phyloP scores from a whole-genome alignment of 805 yeast genomes.

The Lachancea dasiensis region DNA sequence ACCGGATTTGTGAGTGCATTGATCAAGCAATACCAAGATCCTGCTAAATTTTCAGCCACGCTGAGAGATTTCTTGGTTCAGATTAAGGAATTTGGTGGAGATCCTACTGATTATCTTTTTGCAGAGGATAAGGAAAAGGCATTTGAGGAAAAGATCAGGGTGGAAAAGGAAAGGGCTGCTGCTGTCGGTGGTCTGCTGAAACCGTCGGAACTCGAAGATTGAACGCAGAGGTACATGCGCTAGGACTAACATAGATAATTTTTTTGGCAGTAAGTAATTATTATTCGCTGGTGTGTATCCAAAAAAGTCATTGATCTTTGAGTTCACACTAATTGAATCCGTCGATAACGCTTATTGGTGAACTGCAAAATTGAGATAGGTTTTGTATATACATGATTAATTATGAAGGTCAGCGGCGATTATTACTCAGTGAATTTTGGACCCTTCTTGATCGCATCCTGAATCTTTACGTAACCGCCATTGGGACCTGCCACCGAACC shows the following conservation, averaged over 20 bases:
- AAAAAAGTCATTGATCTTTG: neutral
- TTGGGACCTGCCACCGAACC: conserved; percentile 91
- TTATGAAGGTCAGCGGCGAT: too few species aligned
- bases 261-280: too few species aligned
- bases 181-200: conserved; percentile 90
- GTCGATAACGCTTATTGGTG: neutral
- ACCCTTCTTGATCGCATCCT: conserved; percentile 63
- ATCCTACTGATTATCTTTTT: conserved; percentile 86
- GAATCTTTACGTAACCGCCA: conserved; percentile 64
- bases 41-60: conserved; percentile 69
- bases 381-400: conserved; percentile 6
- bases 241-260: neutral
- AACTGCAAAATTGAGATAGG: neutral
- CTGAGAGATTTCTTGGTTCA: conserved; percentile 95
- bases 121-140: conserved; percentile 89
- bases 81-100: conserved; percentile 93
- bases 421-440: too few species aligned
- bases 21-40: conserved; percentile 66
- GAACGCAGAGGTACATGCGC: conserved; percentile 13
- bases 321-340: neutral
- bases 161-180: conserved; percentile 74
- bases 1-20: conserved; percentile 74
- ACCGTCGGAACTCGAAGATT: conserved; percentile 91
- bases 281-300: neutral
- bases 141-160: conserved; percentile 56